Evolutionary conservation across 768 basidiomycete genomes (phyloP).

Genomic region (Tremella mesenterica): DNA sequence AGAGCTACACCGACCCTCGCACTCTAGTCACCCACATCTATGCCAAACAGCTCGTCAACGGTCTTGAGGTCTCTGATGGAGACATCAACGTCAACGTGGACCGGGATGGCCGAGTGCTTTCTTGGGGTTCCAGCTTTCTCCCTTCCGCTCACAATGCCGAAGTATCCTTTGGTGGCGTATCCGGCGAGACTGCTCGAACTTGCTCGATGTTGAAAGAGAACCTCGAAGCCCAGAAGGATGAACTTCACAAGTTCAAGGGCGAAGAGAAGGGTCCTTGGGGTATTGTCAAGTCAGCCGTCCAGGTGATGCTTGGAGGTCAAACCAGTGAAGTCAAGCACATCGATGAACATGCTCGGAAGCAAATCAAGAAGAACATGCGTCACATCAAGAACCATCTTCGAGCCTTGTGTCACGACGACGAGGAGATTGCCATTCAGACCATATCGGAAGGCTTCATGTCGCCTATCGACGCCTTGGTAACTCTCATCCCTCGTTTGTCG

Average conservation of each 20-base stretch:
- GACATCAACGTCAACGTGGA: conserved; percentile 85
- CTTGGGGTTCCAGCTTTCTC: conserved; percentile 84
- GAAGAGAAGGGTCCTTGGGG: conserved; percentile 23
- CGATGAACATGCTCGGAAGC: conserved; percentile 9
- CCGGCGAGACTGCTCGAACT: conserved; percentile 14
- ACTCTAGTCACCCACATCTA: conserved; percentile 87
- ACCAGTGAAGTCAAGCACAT: conserved; percentile 4
- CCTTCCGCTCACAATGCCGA: conserved; percentile 37
- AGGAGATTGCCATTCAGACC: background rate
- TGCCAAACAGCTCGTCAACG: conserved; percentile 71
- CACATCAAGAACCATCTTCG: conserved; percentile 25
- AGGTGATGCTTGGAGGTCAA: conserved; percentile 8
- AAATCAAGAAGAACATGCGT: conserved; percentile 11
- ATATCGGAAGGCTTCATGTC: conserved; percentile 10
- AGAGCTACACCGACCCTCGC: conserved; percentile 66
- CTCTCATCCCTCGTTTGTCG: conserved; percentile 28
- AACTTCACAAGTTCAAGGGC: conserved; percentile 18
- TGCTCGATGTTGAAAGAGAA: conserved; percentile 23
- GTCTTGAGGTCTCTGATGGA: conserved; percentile 78
- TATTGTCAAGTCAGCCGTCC: conserved; percentile 32
- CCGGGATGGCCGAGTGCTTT: conserved; percentile 69
- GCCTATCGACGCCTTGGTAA: conserved; percentile 25
- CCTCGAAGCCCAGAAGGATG: conserved; percentile 18
- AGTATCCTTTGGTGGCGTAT: conserved; percentile 1
- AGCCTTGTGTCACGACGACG: conserved; percentile 15